Base-by-base conservation (phyloP, 305 asterid genomes). In the Rubia occidens region DNA sequence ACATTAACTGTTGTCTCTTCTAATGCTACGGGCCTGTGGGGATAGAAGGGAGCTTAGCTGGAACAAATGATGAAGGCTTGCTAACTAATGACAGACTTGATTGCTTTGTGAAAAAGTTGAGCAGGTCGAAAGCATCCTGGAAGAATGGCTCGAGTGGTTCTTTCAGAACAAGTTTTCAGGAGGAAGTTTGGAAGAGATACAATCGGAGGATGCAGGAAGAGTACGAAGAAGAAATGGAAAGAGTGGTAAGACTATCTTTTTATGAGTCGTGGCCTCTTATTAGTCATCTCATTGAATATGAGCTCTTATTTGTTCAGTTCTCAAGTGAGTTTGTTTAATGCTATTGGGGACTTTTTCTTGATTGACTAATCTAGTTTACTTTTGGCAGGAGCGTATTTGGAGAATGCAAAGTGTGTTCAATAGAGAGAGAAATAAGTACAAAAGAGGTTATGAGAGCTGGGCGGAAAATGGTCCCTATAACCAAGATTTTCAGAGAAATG, bases 181-280 rank as follows among this genome's bases (percentile, higher is more conserved):
- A 89, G 85, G 96, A 89, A 71, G 95, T 97, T 3, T 82, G 93
- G 88, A 94, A 73, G 82, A 91, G 85, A 81, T 89, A 90, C 81
- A 87, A 85, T 71, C 89, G 91, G 2, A 88, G 96, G 71, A 82
- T 87, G 95, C 96, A 79, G 79, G 97, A 94, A 80, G 93, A 89
- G 84, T 83, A 87, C 58, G 99, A 91, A 87, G 99, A 94, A 81
- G 99, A 91, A 85, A 84, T 87, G 93, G 99, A 91, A 82, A 87
- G 97, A 89, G 90, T 94, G 91, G 99, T 94, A 72, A 76, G 95
- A 59, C 76, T 77, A 64, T 39, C 60, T 70, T 78, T 49, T 79
- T 43, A 47, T 11, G 51, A 26, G 9, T 44, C n/a, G 8, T 44
- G 3, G 17, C 45, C 35, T 20, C 54, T 71, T 67, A 45, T 18